A percentile compares a stretch with the other conserved stretches of the same genome.
These are phyloP conservation scores for Tubosaeta sp. DNA, from an alignment of 768 basidiomycete species.

Conservation along the genomic window DNA sequence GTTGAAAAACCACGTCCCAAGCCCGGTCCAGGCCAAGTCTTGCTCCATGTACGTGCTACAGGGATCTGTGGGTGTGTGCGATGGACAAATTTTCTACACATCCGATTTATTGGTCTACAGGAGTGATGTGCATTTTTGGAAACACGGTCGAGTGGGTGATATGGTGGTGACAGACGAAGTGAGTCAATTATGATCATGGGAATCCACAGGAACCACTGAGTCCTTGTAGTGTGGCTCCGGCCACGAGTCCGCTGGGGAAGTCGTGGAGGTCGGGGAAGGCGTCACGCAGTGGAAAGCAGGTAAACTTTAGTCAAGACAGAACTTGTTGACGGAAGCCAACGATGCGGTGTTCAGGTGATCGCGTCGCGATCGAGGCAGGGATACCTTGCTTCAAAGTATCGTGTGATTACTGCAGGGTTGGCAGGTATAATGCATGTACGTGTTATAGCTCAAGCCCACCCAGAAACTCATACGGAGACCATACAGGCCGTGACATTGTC, in stretches of 20 bases:
- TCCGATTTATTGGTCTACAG: slow-evolving; percentile 28
- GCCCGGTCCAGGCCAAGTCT: slow-evolving; percentile 61
- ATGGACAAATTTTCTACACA: neutral
- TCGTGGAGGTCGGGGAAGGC: slow-evolving; percentile 61
- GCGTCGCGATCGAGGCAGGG: slow-evolving; percentile 68
- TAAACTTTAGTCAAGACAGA: slow-evolving; percentile 16
- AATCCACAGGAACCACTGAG: neutral
- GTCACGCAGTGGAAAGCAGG: slow-evolving; percentile 63
- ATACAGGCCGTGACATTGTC: slow-evolving; percentile 40
- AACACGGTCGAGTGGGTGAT: slow-evolving; percentile 63
- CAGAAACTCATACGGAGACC: slow-evolving; percentile 1
- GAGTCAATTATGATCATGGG: neutral
- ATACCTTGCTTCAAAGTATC: slow-evolving; percentile 60
- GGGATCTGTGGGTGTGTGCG: slow-evolving; percentile 61
- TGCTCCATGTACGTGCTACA: slow-evolving; percentile 62
- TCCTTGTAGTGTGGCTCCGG: slow-evolving; percentile 55
- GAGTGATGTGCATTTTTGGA: slow-evolving; percentile 73
- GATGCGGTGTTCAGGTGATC: slow-evolving; percentile 42
- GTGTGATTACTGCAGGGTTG: slow-evolving; percentile 60
- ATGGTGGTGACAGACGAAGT: slow-evolving; percentile 71
- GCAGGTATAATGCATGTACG: slow-evolving; percentile 59
- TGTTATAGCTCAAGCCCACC: neutral
- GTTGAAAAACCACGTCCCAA: slow-evolving; percentile 60
- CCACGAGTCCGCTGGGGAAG: slow-evolving; percentile 67
- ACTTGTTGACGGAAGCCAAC: slow-evolving; percentile 3